These are phyloP conservation scores for Penicillium lagena DNA, from an alignment of 495 filamentous ascomycete species.

Conservation along the genomic window DNA sequence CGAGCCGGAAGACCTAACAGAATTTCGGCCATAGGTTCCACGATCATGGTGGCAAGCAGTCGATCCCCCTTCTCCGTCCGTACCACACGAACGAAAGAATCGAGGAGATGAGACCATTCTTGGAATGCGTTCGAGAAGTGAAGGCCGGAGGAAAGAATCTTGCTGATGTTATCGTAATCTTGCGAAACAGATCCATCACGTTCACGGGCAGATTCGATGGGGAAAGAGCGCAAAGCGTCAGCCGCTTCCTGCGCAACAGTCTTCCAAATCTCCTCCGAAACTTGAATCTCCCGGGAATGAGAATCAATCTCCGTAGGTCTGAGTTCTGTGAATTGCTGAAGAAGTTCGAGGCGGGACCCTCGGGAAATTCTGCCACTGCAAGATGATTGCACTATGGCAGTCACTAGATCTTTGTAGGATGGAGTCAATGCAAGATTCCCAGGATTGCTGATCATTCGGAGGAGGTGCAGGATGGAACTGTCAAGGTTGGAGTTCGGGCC, in stretches of 20 bases:
- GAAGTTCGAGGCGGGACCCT: conserved; percentile 37
- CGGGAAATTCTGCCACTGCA: conserved; percentile 47
- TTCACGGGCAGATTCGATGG: conserved; percentile 35
- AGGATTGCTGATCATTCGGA: conserved; percentile 25
- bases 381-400: conserved; percentile 33
- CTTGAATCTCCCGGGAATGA: conserved; percentile 1
- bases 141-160: conserved; percentile 59
- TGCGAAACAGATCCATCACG: conserved; percentile 38
- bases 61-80: conserved; percentile 60
- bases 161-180: conserved; percentile 65
- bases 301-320: conserved; percentile 5
- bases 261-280: conserved; percentile 28
- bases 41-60: conserved; percentile 50
- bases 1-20: conserved; percentile 13
- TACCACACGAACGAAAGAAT: conserved; percentile 49
- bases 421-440: conserved; percentile 13
- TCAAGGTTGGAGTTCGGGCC: conserved; percentile 18
- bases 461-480: conserved; percentile 36
- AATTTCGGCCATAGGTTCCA: conserved; percentile 64
- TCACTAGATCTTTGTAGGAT: conserved; percentile 25
- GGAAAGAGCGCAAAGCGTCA: conserved; percentile 30
- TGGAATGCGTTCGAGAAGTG: conserved; percentile 33
- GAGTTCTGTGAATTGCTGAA: conserved; percentile 35
- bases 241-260: conserved; percentile 25
- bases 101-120: conserved; percentile 57